phyloP scores from a whole-genome alignment of 1,284 basidiomycete genomes.

The Marasmius fiardii region DNA sequence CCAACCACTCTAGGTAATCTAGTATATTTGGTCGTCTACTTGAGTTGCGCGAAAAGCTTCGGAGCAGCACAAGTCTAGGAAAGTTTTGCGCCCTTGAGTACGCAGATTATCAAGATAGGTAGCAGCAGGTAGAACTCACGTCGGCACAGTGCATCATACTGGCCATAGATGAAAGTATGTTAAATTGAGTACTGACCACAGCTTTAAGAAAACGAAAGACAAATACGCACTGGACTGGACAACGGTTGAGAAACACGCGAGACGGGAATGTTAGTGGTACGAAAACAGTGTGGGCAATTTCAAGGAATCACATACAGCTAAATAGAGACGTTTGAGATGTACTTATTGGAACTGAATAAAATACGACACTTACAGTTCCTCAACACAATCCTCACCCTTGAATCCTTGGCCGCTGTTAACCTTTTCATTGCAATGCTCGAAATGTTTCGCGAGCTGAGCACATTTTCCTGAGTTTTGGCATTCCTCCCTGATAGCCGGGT shows the following conservation, averaged over 20 bases:
- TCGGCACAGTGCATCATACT: conserved; percentile 93
- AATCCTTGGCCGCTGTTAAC: conserved; percentile 78
- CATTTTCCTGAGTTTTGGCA: conserved; percentile 73
- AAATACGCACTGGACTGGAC: conserved; percentile 61
- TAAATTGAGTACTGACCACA: conserved; percentile 12
- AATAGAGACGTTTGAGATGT: conserved; percentile 9
- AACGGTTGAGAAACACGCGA: conserved; percentile 7
- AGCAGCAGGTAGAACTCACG: conserved; percentile 39
- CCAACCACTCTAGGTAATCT: background rate
- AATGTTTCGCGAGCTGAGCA: conserved; percentile 74
- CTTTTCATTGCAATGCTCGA: conserved; percentile 89
- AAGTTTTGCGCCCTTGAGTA: conserved; percentile 1
- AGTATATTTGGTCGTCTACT: conserved; percentile 2
- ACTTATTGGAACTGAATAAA: conserved; percentile 9
- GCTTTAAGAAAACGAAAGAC: conserved; percentile 9
- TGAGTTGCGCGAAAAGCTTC: conserved; percentile 72
- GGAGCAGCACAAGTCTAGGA: conserved; percentile 77
- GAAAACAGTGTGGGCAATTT: conserved; percentile 8
- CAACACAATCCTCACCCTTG: conserved; percentile 88
- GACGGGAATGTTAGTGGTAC: conserved; percentile 15
- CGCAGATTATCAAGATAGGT: background rate
- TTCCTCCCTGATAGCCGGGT: conserved; percentile 71
- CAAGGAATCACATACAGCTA: conserved; percentile 47
- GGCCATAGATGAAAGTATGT: conserved; percentile 5
- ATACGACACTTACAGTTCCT: conserved; percentile 65